Evolutionary conservation across 2,329 filamentous ascomycete species (phyloP).

Genomic region (Aspergillus flavus): DNA sequence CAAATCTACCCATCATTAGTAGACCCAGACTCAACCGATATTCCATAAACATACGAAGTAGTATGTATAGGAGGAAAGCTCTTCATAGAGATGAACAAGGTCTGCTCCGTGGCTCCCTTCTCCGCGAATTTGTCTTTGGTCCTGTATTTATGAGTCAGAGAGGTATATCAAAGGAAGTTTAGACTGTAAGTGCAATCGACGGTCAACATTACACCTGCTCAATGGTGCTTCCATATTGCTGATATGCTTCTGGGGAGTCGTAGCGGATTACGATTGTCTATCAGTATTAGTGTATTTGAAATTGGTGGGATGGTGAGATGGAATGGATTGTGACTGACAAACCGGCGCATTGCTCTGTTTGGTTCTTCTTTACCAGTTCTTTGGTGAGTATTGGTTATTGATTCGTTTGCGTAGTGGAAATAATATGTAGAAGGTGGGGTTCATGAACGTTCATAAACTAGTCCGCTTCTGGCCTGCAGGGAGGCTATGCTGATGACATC

Average conservation of each 20-base stretch:
- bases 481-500: not conserved
- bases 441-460: not conserved
- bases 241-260: conserved; percentile 16
- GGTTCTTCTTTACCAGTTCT: too few species aligned
- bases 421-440: not conserved
- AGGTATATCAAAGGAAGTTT: not conserved
- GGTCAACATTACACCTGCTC: conserved; percentile 14
- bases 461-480: not conserved
- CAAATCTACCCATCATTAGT: conserved; percentile 7
- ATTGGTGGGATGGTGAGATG: not conserved
- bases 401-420: not conserved
- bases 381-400: too few species aligned
- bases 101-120: conserved; percentile 18
- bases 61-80: conserved; percentile 21
- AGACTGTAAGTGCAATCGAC: too few species aligned
- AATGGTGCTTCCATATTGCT: conserved; percentile 15
- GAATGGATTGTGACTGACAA: not conserved
- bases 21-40: not conserved
- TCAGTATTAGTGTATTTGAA: not conserved
- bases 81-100: conserved; percentile 19
- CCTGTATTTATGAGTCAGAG: not conserved
- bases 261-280: conserved; percentile 19
- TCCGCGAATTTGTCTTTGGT: conserved; percentile 11
- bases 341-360: not conserved
- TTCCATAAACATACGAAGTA: conserved; percentile 12